These are phyloP conservation scores for Passalora sequoiae DNA, from an alignment of 2,329 filamentous ascomycete species.

Conservation along the genomic window DNA sequence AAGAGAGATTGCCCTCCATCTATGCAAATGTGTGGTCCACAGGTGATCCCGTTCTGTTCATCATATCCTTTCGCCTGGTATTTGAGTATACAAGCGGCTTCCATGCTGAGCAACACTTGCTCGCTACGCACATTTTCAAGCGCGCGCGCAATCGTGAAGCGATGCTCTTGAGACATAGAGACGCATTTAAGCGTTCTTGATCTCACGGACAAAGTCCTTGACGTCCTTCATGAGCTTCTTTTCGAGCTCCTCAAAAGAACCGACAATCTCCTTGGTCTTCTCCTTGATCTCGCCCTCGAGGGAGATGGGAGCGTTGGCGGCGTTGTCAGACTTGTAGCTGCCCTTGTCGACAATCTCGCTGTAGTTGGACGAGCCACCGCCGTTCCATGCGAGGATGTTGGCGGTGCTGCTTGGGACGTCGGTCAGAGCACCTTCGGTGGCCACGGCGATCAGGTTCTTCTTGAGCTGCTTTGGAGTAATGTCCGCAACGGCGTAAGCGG, in stretches of 20 bases:
- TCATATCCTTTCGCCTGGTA: background rate
- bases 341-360: constrained; percentile 39
- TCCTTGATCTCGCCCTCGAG: constrained; percentile 16
- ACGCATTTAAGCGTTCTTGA: constrained; percentile 19
- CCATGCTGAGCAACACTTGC: background rate
- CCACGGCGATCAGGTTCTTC: constrained; percentile 76
- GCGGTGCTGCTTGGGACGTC: constrained; percentile 81
- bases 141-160: background rate
- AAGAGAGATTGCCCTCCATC: background rate
- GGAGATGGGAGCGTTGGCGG: constrained; percentile 21
- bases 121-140: background rate
- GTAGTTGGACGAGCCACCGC: constrained; percentile 91
- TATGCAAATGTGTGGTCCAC: background rate
- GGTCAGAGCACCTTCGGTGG: constrained; percentile 69
- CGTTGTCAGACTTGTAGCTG: constrained; percentile 30
- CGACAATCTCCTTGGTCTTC: constrained; percentile 28
- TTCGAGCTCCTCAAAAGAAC: constrained; percentile 38
- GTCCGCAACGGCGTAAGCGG: constrained; percentile 80
- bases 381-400: constrained; percentile 98
- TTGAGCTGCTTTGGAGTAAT: constrained; percentile 95
- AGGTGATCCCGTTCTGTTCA: background rate
- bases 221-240: constrained; percentile 38
- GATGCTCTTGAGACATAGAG: background rate
- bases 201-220: constrained; percentile 43
- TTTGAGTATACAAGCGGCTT: background rate